These are phyloP conservation scores for Aspergillus pseudoterreus DNA, from an alignment of 2,329 filamentous ascomycete species.

Conservation along the genomic window DNA sequence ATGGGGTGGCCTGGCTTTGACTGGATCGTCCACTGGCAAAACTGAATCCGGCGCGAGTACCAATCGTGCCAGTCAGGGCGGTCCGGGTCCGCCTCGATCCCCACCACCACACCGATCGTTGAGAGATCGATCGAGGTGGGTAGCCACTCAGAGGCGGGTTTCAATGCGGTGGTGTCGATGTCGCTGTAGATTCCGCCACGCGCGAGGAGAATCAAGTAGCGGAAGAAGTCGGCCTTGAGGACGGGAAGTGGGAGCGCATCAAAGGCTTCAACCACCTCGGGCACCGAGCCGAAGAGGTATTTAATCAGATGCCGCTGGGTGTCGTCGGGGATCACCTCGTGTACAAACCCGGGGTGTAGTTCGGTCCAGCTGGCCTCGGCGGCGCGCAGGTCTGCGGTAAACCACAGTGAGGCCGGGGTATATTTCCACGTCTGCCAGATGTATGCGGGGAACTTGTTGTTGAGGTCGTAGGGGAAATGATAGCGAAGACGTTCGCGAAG, in stretches of 20 bases:
- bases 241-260: slow-evolving; percentile 68
- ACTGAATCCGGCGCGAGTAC: slow-evolving; percentile 95
- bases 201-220: slow-evolving; percentile 71
- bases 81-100: slow-evolving; percentile 95
- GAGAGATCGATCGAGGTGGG: slow-evolving; percentile 72
- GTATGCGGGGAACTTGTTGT: slow-evolving; percentile 88
- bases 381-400: slow-evolving; percentile 69
- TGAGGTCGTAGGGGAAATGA: slow-evolving; percentile 88
- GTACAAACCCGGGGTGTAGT: slow-evolving; percentile 83
- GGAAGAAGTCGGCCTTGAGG: slow-evolving; percentile 74
- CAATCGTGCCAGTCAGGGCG: slow-evolving; percentile 87
- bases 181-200: slow-evolving; percentile 82
- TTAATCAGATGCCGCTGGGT: slow-evolving; percentile 77
- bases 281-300: slow-evolving; percentile 79
- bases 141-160: slow-evolving; percentile 83
- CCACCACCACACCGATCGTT: slow-evolving; percentile 80
- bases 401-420: slow-evolving; percentile 71
- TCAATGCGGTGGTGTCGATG: slow-evolving; percentile 85
- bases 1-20: slow-evolving; percentile 91
- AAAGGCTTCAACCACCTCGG: slow-evolving; percentile 76
- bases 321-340: slow-evolving; percentile 93
- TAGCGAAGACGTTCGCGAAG: slow-evolving; percentile 80
- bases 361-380: slow-evolving; percentile 87
- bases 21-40: slow-evolving; percentile 99
- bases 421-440: slow-evolving; percentile 99